Percentiles rank a stretch among this genome's conserved stretches.
These are phyloP conservation scores for Malus hybrid DNA, from an alignment of 331 rosid genomes.

Conservation along the genomic window DNA sequence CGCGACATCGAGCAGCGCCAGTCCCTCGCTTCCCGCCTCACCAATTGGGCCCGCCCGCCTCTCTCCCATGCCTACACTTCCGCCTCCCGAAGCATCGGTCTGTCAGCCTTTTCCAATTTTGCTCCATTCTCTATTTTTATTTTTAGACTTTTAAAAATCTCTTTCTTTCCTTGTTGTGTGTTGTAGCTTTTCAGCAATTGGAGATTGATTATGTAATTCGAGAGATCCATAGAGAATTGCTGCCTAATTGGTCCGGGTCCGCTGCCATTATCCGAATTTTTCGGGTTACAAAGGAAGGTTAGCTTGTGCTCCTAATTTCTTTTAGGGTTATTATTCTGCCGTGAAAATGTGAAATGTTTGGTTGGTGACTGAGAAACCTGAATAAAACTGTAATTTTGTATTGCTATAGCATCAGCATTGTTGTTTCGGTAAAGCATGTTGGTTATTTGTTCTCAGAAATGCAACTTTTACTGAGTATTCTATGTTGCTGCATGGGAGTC, in stretches of 20 bases:
- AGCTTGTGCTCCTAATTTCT: constrained; percentile 8
- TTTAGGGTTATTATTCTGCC: not conserved
- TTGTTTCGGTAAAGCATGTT: not conserved
- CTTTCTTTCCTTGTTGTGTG: not conserved
- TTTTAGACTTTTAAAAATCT: not conserved
- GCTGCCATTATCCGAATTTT: constrained; percentile 90
- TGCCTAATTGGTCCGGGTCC: constrained; percentile 63
- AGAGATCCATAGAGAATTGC: constrained; percentile 56
- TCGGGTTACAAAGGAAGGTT: constrained; percentile 90
- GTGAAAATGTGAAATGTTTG: not conserved
- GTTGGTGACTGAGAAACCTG: not conserved
- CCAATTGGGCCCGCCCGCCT: constrained; percentile 80
- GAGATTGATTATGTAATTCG: constrained; percentile 90
- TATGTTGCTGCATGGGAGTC: not conserved
- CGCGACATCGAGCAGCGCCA: constrained; percentile 80
- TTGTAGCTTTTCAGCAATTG: constrained; percentile 77
- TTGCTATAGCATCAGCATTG: not conserved
- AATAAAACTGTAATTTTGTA: not conserved
- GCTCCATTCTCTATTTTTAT: not conserved
- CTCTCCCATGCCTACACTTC: constrained; percentile 50
- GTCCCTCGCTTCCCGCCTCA: constrained; percentile 52
- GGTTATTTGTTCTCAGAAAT: not conserved
- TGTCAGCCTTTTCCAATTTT: constrained; percentile 20
- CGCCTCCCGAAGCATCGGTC: constrained; percentile 56
- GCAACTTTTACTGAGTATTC: not conserved